Conservation (phyloP, 2,329 filamentous ascomycete species). For the Colletotrichum sojae region DNA sequence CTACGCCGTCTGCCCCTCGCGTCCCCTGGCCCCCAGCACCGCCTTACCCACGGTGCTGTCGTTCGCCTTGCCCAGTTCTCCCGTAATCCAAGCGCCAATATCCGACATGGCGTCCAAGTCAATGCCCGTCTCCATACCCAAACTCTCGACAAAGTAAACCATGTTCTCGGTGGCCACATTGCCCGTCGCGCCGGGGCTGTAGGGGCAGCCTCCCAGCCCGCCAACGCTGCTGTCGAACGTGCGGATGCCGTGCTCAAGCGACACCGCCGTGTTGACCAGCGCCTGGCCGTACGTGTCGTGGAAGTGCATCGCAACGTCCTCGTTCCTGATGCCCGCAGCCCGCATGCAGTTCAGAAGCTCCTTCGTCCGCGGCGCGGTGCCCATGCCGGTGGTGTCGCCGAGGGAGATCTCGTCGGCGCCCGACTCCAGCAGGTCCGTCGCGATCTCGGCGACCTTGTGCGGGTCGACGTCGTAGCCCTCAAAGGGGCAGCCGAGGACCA, state of each 20-base stretch:
- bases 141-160: slow-evolving; percentile 81
- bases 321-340: slow-evolving; percentile 76
- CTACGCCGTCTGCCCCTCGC: slow-evolving; percentile 35
- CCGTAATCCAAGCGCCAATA: slow-evolving; percentile 81
- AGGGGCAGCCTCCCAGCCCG: slow-evolving; percentile 88
- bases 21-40: slow-evolving; percentile 64
- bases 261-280: slow-evolving; percentile 84
- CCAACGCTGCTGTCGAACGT: slow-evolving; percentile 86
- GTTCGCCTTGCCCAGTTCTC: slow-evolving; percentile 73
- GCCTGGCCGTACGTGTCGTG: slow-evolving; percentile 92
- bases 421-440: slow-evolving; percentile 81
- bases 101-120: slow-evolving; percentile 76
- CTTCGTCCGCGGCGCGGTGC: slow-evolving; percentile 79
- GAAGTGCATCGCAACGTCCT: slow-evolving; percentile 86
- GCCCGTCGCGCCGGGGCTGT: slow-evolving; percentile 86
- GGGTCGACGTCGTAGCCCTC: slow-evolving; percentile 76
- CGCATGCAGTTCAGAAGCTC: slow-evolving; percentile 75
- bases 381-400: slow-evolving; percentile 93
- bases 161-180: slow-evolving; percentile 90
- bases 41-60: slow-evolving; percentile 78
- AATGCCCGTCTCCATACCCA: slow-evolving; percentile 82
- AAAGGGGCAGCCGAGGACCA: slow-evolving; percentile 85
- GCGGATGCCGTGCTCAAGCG: slow-evolving; percentile 81
- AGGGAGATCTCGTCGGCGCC: slow-evolving; percentile 93
- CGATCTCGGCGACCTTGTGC: slow-evolving; percentile 75